A percentile compares a stretch with the other conserved stretches of the same genome.
Evolutionary conservation across 2,329 filamentous ascomycete genomes (phyloP).

Genomic region (Penicillium sp.): DNA sequence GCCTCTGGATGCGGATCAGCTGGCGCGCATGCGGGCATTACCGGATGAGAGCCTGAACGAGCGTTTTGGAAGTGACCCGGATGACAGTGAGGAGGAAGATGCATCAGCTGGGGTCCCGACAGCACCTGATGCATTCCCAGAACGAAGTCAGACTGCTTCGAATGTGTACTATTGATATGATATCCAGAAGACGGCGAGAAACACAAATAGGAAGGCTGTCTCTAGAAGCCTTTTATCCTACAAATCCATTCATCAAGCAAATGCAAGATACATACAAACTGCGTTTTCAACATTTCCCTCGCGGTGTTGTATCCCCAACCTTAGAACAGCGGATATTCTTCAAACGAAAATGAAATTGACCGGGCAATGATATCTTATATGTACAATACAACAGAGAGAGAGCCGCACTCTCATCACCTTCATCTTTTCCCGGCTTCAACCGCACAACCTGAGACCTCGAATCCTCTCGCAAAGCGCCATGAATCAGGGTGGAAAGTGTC

Average conservation of each 20-base stretch:
- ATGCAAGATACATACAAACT: too few species aligned
- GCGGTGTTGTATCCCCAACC: too few species aligned
- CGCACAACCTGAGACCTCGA: background rate
- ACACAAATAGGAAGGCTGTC: background rate
- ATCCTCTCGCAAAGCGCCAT: background rate
- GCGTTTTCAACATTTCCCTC: background rate
- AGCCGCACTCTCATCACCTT: slow-evolving; percentile 14
- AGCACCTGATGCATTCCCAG: slow-evolving; percentile 40
- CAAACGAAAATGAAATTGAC: slow-evolving; percentile 25
- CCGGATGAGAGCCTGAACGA: slow-evolving; percentile 52
- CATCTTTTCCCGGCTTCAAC: slow-evolving; percentile 9
- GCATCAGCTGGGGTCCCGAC: slow-evolving; percentile 18
- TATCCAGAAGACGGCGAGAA: background rate
- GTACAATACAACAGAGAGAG: slow-evolving; percentile 30
- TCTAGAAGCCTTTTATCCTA: too few species aligned
- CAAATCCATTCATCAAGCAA: too few species aligned
- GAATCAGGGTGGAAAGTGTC: background rate
- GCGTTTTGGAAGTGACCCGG: slow-evolving; percentile 41
- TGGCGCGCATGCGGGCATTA: slow-evolving; percentile 62
- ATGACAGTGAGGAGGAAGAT: slow-evolving; percentile 47
- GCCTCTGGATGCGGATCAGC: slow-evolving; percentile 62
- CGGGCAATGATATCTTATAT: slow-evolving; percentile 33
- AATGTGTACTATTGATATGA: slow-evolving; percentile 38
- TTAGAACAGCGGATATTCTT: background rate
- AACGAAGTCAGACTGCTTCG: slow-evolving; percentile 33